phyloP scores from a whole-genome alignment of 2,329 filamentous ascomycete species.

The Trichoderma semiorbis region DNA sequence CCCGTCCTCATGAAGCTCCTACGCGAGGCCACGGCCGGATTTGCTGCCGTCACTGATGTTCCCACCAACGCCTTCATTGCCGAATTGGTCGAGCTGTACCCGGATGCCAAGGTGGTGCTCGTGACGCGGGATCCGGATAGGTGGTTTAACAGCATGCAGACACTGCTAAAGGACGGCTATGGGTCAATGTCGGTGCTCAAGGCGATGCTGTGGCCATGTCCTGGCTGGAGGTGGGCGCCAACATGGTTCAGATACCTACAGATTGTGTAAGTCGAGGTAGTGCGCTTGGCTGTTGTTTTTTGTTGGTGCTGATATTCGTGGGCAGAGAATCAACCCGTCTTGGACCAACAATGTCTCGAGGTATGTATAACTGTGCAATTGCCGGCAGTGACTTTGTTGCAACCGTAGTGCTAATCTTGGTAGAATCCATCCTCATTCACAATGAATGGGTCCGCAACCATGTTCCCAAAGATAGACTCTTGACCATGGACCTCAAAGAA shows the following conservation, averaged over 20 bases:
- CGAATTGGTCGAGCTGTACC: slow-evolving; percentile 47
- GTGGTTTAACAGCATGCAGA: slow-evolving; percentile 34
- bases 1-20: slow-evolving; percentile 31
- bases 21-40: slow-evolving; percentile 39
- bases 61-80: slow-evolving; percentile 41
- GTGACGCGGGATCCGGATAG: slow-evolving; percentile 35
- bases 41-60: slow-evolving; percentile 44
- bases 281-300: background rate
- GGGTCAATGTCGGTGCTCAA: background rate
- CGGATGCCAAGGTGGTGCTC: slow-evolving; percentile 46
- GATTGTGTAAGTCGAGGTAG: background rate
- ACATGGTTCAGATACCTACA: background rate
- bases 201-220: slow-evolving; percentile 18
- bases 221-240: slow-evolving; percentile 19
- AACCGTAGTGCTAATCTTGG: background rate
- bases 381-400: background rate
- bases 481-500: slow-evolving; percentile 20
- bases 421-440: slow-evolving; percentile 1
- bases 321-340: background rate
- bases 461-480: slow-evolving; percentile 1
- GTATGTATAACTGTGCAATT: background rate
- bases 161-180: background rate
- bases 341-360: background rate
- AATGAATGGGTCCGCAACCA: slow-evolving; percentile 5
- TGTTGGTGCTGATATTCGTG: background rate